phyloP scores from a whole-genome alignment of 805 yeast genomes.

The Candida fluviatilis region DNA sequence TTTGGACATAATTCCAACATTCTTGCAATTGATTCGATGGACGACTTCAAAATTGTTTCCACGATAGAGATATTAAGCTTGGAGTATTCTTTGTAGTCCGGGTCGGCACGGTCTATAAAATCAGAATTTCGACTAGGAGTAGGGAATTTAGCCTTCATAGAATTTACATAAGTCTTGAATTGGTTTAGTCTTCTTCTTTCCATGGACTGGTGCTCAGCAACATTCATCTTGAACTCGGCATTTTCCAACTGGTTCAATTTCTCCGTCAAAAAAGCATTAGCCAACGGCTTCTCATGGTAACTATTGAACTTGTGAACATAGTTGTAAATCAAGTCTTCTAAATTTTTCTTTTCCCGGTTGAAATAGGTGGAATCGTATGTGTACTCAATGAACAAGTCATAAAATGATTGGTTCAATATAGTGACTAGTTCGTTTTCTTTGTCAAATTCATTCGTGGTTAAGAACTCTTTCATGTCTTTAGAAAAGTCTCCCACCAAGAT shows the following conservation, averaged over 20 bases:
- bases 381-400: slow-evolving; percentile 71
- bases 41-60: slow-evolving; percentile 61
- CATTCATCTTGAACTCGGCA: slow-evolving; percentile 14
- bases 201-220: slow-evolving; percentile 18
- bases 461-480: slow-evolving; percentile 59
- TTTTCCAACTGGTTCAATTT: slow-evolving; percentile 31
- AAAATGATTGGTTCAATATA: slow-evolving; percentile 65
- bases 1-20: slow-evolving; percentile 67
- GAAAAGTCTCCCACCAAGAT: slow-evolving; percentile 56
- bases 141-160: slow-evolving; percentile 33
- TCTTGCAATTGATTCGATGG: slow-evolving; percentile 76
- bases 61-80: slow-evolving; percentile 43
- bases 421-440: slow-evolving; percentile 40
- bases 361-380: slow-evolving; percentile 66
- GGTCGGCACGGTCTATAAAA: slow-evolving; percentile 10
- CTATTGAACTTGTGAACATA: slow-evolving; percentile 43
- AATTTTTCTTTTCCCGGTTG: slow-evolving; percentile 61
- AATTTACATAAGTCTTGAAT: slow-evolving; percentile 54
- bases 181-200: slow-evolving; percentile 48
- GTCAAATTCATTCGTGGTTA: slow-evolving; percentile 45
- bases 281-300: slow-evolving; percentile 31
- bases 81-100: slow-evolving; percentile 19
- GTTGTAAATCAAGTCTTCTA: slow-evolving; percentile 50
- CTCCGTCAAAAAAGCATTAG: slow-evolving; percentile 30
- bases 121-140: slow-evolving; percentile 6